These are phyloP conservation scores for Neurospora sp. DNA, from an alignment of 495 filamentous ascomycete species.

Conservation along the genomic window DNA sequence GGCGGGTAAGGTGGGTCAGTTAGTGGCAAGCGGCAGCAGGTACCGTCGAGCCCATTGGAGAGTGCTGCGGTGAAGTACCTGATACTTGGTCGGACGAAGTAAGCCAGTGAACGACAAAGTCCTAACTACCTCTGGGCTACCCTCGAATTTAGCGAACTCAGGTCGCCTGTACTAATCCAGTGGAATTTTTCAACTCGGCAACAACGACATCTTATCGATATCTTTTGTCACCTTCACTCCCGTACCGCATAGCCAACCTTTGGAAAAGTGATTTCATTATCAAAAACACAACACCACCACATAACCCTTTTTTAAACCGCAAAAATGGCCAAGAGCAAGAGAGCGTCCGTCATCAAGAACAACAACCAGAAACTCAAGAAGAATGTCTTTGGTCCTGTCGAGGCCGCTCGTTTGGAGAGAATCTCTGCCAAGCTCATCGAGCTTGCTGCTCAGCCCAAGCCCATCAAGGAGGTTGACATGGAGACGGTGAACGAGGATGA, in stretches of 20 bases:
- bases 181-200: not conserved
- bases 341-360: constrained; percentile 63
- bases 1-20: not conserved
- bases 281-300: not conserved
- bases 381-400: constrained; percentile 69
- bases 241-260: not conserved
- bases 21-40: not conserved
- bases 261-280: not conserved
- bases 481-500: constrained; percentile 12
- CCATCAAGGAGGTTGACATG: constrained; percentile 31
- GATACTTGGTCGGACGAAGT: not conserved
- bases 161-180: not conserved
- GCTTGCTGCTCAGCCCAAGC: constrained; percentile 57
- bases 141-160: not conserved
- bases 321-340: constrained; percentile 74
- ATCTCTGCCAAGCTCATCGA: constrained; percentile 73
- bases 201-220: not conserved
- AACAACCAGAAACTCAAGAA: constrained; percentile 68
- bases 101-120: not conserved
- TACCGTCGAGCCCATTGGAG: not conserved
- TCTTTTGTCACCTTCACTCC: not conserved
- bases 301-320: not conserved
- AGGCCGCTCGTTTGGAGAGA: constrained; percentile 63
- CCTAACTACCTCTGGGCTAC: not conserved
- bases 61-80: not conserved